These are phyloP conservation scores for Cryphonectria carpinicola DNA, from an alignment of 2,329 filamentous ascomycete genomes.

Conservation along the genomic window DNA sequence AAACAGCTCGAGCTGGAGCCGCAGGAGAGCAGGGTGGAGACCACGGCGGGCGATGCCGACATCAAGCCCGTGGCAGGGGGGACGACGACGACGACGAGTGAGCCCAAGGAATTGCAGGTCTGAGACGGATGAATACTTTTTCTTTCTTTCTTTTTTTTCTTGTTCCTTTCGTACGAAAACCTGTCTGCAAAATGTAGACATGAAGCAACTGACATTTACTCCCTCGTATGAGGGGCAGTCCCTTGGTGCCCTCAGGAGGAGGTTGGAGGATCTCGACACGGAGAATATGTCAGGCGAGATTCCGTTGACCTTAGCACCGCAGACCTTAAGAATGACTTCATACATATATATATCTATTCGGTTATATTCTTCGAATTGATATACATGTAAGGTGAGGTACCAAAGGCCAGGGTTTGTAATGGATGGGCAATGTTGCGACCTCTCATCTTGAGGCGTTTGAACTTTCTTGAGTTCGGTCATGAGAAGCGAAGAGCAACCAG, in stretches of 20 bases:
- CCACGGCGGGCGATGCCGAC: not conserved
- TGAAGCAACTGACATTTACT: not conserved
- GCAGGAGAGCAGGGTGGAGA: constrained; percentile 29
- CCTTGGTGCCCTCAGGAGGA: not conserved
- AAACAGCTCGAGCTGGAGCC: constrained; percentile 35
- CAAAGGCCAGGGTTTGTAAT: not conserved
- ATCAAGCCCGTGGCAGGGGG: not conserved
- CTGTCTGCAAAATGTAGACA: not conserved
- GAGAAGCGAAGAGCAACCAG: not conserved
- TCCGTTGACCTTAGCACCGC: not conserved
- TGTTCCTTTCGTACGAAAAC: not conserved
- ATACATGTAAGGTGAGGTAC: not conserved
- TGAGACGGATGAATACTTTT: not conserved
- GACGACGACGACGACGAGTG: not conserved
- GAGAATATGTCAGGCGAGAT: not conserved
- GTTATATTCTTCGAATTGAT: not conserved
- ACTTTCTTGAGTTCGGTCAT: not conserved
- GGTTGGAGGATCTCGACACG: not conserved
- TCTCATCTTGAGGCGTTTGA: not conserved
- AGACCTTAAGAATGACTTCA: not conserved
- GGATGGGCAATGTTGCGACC: not conserved
- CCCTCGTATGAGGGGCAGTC: not conserved
- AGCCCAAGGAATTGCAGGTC: constrained; percentile 1
- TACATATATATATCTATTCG: not conserved
- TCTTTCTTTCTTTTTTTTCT: not conserved